Percentiles rank a stretch among this genome's conserved stretches.
These are phyloP conservation scores for Wickerhamomyces kurtzmanii DNA, from an alignment of 805 yeast species.

Conservation along the genomic window DNA sequence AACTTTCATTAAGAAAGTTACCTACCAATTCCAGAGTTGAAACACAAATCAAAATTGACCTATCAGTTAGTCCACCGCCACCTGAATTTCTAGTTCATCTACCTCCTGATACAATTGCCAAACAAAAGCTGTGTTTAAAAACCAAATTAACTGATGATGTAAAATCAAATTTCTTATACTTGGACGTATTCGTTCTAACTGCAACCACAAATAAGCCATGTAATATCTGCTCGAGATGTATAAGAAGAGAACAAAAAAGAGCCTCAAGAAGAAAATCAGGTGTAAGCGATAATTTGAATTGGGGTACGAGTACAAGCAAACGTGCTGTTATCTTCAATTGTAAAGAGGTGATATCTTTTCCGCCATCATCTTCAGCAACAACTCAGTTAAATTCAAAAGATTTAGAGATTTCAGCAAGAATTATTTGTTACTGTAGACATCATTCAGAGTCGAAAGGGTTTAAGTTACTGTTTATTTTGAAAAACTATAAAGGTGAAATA, in stretches of 20 bases:
- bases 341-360: slow-evolving; percentile 73
- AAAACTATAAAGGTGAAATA: slow-evolving; percentile 47
- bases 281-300: slow-evolving; percentile 63
- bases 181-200: slow-evolving; percentile 77
- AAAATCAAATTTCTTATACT: slow-evolving; percentile 43
- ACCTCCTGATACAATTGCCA: slow-evolving; percentile 82
- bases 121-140: slow-evolving; percentile 68
- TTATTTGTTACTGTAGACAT: slow-evolving; percentile 94
- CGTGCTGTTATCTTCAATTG: slow-evolving; percentile 88
- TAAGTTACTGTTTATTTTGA: slow-evolving; percentile 57
- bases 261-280: slow-evolving; percentile 87
- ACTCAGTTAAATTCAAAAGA: slow-evolving; percentile 18
- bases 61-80: slow-evolving; percentile 70
- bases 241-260: slow-evolving; percentile 86
- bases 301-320: slow-evolving; percentile 65
- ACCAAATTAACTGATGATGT: slow-evolving; percentile 32
- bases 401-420: slow-evolving; percentile 54
- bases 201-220: slow-evolving; percentile 45
- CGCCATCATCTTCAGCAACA: slow-evolving; percentile 40
- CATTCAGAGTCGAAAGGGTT: slow-evolving; percentile 87
- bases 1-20: slow-evolving; percentile 45
- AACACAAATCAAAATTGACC: slow-evolving; percentile 78
- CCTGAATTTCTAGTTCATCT: slow-evolving; percentile 63
- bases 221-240: slow-evolving; percentile 79
- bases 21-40: slow-evolving; percentile 88